Conservation (phyloP, 441 rosid genomes). For the Eutrema salsugineum region DNA sequence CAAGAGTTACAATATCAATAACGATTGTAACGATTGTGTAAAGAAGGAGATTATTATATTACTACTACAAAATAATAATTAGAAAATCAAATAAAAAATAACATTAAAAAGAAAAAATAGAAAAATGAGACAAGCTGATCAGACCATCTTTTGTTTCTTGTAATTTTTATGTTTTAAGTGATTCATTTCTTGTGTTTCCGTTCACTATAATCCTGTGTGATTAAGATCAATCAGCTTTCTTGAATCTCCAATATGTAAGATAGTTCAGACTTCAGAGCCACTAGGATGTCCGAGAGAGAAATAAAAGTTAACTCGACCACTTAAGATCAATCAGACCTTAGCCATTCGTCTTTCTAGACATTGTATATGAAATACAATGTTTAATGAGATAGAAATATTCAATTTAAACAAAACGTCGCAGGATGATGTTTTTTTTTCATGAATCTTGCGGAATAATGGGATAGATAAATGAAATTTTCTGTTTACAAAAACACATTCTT, state of each 20-base stretch:
- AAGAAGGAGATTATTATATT: slow-evolving; percentile 1
- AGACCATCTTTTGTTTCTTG: background rate
- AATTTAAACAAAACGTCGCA: background rate
- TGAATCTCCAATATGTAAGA: background rate
- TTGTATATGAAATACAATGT: background rate
- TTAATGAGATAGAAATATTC: too few relatives aligned
- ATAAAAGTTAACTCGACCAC: background rate
- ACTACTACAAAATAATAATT: background rate
- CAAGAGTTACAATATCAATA: background rate
- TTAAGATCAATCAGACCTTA: too few relatives aligned
- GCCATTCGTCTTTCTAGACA: background rate
- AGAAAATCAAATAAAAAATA: background rate
- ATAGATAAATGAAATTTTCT: background rate
- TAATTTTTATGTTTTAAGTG: background rate
- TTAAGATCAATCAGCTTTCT: background rate
- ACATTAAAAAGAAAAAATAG: background rate
- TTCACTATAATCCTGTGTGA: background rate
- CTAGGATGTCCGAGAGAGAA: background rate
- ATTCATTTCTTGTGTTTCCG: background rate
- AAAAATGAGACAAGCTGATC: background rate
- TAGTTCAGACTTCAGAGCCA: background rate
- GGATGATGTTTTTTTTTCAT: background rate
- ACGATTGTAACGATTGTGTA: background rate
- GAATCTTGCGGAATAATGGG: background rate
- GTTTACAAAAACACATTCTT: background rate